These are phyloP conservation scores for Blastocystis sp. DNA, from an alignment of 352 stramenopile genomes.

Conservation along the genomic window DNA sequence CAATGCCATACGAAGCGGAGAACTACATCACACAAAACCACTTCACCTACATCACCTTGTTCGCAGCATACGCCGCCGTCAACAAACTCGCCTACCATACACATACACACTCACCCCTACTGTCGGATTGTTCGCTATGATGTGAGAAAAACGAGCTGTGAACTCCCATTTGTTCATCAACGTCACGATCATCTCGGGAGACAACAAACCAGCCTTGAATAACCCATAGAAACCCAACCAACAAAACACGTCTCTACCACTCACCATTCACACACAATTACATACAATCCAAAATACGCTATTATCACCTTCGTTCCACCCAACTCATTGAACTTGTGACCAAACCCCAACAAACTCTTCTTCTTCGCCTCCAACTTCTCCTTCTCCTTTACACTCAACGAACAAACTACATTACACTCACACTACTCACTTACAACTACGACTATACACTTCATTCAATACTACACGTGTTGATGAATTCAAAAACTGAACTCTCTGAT, in stretches of 20 bases:
- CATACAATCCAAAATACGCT: constrained; percentile 43
- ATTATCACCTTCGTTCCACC: constrained; percentile 27
- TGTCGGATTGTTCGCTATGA: constrained; percentile 40
- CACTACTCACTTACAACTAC: not conserved
- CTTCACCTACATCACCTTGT: constrained; percentile 1
- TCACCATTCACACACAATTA: not conserved
- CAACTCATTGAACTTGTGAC: constrained; percentile 45
- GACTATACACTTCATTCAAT: not conserved
- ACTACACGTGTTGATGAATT: not conserved
- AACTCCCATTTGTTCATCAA: constrained; percentile 50
- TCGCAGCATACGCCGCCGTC: not conserved
- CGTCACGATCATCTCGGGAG: not conserved
- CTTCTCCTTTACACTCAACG: not conserved
- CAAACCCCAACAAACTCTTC: not conserved
- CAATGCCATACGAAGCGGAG: constrained; percentile 24
- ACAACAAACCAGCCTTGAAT: constrained; percentile 30
- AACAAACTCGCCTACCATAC: constrained; percentile 14
- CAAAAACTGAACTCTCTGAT: not conserved
- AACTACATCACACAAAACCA: not conserved
- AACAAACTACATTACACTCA: not conserved
- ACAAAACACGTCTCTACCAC: not conserved
- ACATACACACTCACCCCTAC: not conserved
- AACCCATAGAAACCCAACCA: not conserved
- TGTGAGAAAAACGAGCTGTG: constrained; percentile 15
- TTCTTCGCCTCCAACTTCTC: constrained; percentile 17